Conservation (phyloP, 1,284 basidiomycete species). For the Moesziomyces parantarcticus region DNA sequence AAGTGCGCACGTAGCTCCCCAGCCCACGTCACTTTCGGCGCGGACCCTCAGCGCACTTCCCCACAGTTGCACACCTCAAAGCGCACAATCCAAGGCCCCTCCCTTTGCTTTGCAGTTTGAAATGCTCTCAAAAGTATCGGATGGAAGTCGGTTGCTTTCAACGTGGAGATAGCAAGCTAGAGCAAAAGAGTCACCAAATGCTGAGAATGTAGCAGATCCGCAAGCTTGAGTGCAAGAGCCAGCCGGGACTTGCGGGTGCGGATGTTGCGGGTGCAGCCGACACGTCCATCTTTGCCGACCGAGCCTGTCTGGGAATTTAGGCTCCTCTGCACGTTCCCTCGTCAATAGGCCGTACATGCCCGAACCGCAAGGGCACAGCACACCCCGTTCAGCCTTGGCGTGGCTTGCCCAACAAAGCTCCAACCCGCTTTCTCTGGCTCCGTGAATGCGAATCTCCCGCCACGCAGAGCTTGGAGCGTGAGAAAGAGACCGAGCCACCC, state of each 20-base stretch:
- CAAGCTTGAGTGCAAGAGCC: no score
- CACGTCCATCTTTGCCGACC: slow-evolving; percentile 20
- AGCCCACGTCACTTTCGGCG: slow-evolving; percentile 37
- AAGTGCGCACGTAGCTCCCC: slow-evolving; percentile 6
- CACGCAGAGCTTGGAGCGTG: background rate
- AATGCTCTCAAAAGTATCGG: no score
- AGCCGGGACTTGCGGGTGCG: background rate
- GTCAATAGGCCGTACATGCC: slow-evolving; percentile 4
- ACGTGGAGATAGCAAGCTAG: no score
- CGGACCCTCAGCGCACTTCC: background rate
- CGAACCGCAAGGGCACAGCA: background rate
- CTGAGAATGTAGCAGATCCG: no score
- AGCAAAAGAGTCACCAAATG: no score
- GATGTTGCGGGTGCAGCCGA: slow-evolving; percentile 14
- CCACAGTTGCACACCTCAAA: background rate
- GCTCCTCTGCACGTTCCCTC: slow-evolving; percentile 39
- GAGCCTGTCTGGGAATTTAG: slow-evolving; percentile 16
- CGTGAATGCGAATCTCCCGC: background rate
- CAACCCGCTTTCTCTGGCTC: background rate
- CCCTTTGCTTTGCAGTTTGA: no score
- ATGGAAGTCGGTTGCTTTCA: no score
- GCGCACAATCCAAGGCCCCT: no score
- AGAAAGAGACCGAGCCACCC: background rate
- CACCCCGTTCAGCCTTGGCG: background rate
- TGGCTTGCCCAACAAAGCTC: background rate